A percentile compares a stretch with the other conserved stretches of the same genome.
Conservation (phyloP, 345 rosid genomes). For the Kernera saxatilis region DNA sequence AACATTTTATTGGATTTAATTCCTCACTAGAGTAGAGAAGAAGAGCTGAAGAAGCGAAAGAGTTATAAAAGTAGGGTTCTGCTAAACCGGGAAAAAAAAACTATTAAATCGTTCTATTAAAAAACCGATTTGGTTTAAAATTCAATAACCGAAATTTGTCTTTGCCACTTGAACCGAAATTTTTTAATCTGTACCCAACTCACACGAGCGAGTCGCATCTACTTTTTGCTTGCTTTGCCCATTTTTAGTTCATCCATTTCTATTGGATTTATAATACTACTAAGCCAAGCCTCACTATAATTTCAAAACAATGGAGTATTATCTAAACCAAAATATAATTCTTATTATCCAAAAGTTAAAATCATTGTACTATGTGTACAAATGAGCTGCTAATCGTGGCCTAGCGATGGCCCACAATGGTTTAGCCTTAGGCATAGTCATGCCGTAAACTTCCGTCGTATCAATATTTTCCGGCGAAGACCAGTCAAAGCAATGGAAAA, state of each 20-base stretch:
- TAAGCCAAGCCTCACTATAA: too few species aligned
- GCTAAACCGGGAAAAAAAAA: neutral
- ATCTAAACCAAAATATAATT: neutral
- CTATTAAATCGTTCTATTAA: neutral
- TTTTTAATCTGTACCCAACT: neutral
- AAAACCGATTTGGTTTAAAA: neutral
- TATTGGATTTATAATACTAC: neutral
- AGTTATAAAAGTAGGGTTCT: neutral
- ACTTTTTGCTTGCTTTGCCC: neutral
- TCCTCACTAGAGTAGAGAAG: too few species aligned
- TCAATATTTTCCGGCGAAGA: constrained; percentile 48
- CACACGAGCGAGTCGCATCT: neutral
- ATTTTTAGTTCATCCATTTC: neutral
- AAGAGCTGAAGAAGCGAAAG: neutral
- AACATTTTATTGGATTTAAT: too few species aligned
- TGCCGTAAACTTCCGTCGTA: constrained; percentile 69
- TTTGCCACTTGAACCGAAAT: neutral
- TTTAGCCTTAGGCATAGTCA: constrained; percentile 93
- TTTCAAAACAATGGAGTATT: neutral
- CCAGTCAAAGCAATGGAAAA: constrained; percentile 89
- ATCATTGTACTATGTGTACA: constrained; percentile 36
- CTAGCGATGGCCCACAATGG: constrained; percentile 56
- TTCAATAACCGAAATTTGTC: neutral
- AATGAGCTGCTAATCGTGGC: constrained; percentile 50
- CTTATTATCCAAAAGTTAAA: neutral